Evolutionary conservation across 306 rosid species (phyloP).

Genomic region (Neltuma alba): DNA sequence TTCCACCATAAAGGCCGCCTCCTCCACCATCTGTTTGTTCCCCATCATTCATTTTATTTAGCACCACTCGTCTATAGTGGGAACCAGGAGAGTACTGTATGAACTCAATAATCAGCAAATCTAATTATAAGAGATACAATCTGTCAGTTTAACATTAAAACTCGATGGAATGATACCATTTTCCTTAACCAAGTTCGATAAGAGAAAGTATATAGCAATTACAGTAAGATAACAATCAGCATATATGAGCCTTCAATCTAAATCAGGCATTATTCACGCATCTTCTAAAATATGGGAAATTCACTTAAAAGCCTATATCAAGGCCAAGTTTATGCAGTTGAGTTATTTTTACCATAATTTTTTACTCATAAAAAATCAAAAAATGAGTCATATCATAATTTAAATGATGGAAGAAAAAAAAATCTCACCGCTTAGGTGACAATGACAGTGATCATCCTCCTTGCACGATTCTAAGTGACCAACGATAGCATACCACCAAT

Average conservation of each 20-base stretch:
- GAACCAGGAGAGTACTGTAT: constrained; percentile 50
- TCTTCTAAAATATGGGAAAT: background rate
- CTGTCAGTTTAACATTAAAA: background rate
- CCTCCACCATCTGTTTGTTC: constrained; percentile 50
- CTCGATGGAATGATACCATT: background rate
- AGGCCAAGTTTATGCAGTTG: background rate
- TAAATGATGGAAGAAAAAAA: background rate
- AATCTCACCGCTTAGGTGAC: constrained; percentile 50
- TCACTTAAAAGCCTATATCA: background rate
- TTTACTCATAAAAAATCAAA: too few species aligned
- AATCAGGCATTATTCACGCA: too few species aligned
- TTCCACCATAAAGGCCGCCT: constrained; percentile 63
- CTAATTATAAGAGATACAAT: constrained; percentile 30
- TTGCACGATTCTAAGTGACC: constrained; percentile 54
- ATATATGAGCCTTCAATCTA: background rate
- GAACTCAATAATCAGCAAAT: constrained; percentile 54
- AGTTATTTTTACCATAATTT: background rate
- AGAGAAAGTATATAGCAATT: background rate
- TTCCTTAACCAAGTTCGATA: too few species aligned
- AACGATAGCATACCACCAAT: constrained; percentile 70
- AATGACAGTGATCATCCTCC: constrained; percentile 43
- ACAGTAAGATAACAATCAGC: background rate
- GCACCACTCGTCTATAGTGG: constrained; percentile 46
- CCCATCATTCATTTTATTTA: constrained; percentile 40
- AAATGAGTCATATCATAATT: background rate